Base-by-base conservation (phyloP, 768 basidiomycete genomes). In the Pleurotus cornucopiae region DNA sequence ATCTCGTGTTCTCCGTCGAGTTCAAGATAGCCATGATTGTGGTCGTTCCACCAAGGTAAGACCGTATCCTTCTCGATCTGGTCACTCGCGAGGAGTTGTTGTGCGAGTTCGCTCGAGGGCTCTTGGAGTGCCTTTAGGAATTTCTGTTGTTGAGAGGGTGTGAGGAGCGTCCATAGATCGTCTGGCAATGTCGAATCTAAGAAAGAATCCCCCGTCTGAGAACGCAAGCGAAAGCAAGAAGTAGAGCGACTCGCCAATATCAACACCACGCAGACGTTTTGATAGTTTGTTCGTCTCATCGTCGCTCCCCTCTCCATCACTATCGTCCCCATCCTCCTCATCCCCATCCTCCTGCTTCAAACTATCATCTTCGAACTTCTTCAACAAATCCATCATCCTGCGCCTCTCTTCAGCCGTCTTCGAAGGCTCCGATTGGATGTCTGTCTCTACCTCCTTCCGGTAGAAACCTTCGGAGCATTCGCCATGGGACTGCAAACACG, bases 401-500 rank as follows among this genome's bases (percentile, higher is more conserved):
- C 70, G 66, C 44, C 83, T 75, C 63, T 94, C 89, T 57, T 81
- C 72, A 0, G 72, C 68, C 2, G 78, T 74, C 62, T 79, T 83
- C 4, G 83, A 79, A 3, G 85, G 76, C 34, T 74, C 76, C 0
- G 78, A 65, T 40, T 75, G 76, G 53, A 91, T 86, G 46, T 87
- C 83, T 2, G 68, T 67, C 60, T 88, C 83, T 3, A 94, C 69
- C 64, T 91, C 86, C 51, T 83, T 84, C 60, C 83, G 83, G 68
- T 92, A 93, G 67, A 94, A 94, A 0, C 76, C 71, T 67, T 94
- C 92, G 21, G 91, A 91, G 72, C 91, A 94, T 66, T 81, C 77
- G 2, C 76, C 73, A 68, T 94, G 91, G 47, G 72, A 64, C 89
- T 74, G 53, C 54, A 46, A 49, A 57, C 39, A 6, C 40, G 16